Base-by-base conservation (phyloP, 495 filamentous ascomycete genomes). In the Aspergillus nanangensis region DNA sequence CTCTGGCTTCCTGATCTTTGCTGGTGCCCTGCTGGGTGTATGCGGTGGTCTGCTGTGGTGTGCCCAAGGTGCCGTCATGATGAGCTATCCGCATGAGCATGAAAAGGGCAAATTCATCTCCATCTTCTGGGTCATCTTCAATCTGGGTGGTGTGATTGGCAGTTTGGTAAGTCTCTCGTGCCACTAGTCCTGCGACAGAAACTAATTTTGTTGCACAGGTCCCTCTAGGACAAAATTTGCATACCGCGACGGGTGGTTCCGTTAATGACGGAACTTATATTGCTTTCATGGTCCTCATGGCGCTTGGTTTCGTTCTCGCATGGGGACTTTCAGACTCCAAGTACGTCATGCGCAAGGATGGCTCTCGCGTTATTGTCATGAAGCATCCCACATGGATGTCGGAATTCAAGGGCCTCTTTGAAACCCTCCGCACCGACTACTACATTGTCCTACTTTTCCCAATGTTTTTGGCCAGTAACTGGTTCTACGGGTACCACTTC, bases 111-210 rank as follows among this genome's bases (percentile, higher is more conserved):
- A 85, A 34, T 96, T 87, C 59, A 95, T 95, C 58, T 85, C 86
- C 32, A 79, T 82, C 63, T 96, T 96, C 66, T 96, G 91, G 91
- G 80, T 87, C 44, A 95, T 96, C 55, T 97, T 96, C 76, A 97
- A 97, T 64, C 62, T 90, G 24, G 91, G 92, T 50, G 91, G 82
- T 56, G 91, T 95, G 44, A 88, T 96, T 71, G 92, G 92, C 22
- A 82, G 83, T 48, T 73, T 95, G 69, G 83, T 84, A 68, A 60
- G 74, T 51, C 29, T 11, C 21, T 38, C 5, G 17, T 34, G n/a
- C 13, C 21, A 13, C 8, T 33, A 9, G 24, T 20, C 23, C 17
- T 22, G 8, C 15, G 40, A 1, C 11, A 31, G 35, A 18, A 5
- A 15, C 21, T 25, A 17, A 35, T 17, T 4, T 27, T 27, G 14